Evolutionary conservation across 2,329 filamentous ascomycete species (phyloP), one percentile per base, ranked within the genome.

Genomic region (Aspergillus vadensis): DNA sequence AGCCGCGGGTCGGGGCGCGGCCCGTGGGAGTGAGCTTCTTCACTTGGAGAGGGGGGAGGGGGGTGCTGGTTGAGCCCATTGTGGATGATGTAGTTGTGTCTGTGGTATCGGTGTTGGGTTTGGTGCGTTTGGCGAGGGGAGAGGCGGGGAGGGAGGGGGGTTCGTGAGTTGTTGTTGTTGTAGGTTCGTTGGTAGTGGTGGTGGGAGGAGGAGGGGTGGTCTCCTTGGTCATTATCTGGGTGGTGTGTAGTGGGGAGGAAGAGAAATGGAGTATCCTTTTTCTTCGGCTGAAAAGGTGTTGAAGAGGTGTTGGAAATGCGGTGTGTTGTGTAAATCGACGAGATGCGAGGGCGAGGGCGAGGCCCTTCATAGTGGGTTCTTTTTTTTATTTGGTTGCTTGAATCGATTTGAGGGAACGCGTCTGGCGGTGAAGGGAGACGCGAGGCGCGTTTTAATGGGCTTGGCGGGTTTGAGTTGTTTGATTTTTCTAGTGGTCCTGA

Each of bases 1-100:
- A 96, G 67, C 95, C 95, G 58, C 94, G 88, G 0, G 92, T 98
- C 10, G 95, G 95, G 23, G 93, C 83, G 50, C 85, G 86, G n/a
- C 89, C 95, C 65, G 89, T 87, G 39, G 87, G 82, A 8, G 90
- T 90, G 61, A 98, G 88, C 78, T 96, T 92, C 84, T 97, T 94
- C 79, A 99, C 88, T 63, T 92, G 86, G 55, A 97, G 84, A 3
- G 88, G 81, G n/a, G 88, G 87, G 36, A 75, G 66, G 2, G 77
- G 68, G 49, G 70, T 69, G 61, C 65, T 64, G 59, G 66, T 69
- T 44, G 69, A 67, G 68, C 68, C 65, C 62, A 73, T 75, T 61
- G 30, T 72, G 73, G 64, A 70, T 65, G 47, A 72, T 61, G 12
- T 39, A 68, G 68, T 43, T 62, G 25, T 25, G 25, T 41, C 41